Evolutionary conservation across 1,139 yeast species (phyloP).

Genomic region (Cylindricascospora bacillispora): DNA sequence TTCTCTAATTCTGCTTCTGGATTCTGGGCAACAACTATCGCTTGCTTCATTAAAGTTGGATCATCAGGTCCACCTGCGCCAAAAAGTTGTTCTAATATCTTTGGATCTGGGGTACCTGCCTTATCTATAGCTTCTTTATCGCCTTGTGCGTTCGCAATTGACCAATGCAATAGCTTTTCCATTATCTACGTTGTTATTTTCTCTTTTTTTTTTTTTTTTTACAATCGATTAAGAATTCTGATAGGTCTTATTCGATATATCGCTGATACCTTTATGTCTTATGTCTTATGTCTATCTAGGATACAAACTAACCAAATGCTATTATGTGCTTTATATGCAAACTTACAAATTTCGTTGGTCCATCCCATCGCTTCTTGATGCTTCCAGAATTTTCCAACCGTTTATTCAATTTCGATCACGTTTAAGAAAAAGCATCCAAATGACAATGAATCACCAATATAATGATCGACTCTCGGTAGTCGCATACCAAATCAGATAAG

Average conservation of each 20-base stretch:
- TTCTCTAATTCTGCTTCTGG: conserved; percentile 51
- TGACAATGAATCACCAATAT: too few relatives aligned
- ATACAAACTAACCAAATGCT: too few relatives aligned
- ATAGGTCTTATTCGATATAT: not conserved
- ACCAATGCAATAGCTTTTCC: conserved; percentile 91
- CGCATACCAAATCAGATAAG: too few relatives aligned
- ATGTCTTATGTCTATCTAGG: not conserved
- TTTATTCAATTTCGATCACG: too few relatives aligned
- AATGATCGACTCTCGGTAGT: too few relatives aligned
- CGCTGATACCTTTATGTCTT: not conserved
- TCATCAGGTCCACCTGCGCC: conserved; percentile 70
- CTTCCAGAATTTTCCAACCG: too few relatives aligned
- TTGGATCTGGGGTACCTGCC: conserved; percentile 64
- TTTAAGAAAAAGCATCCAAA: too few relatives aligned
- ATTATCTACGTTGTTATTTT: conserved; percentile 30
- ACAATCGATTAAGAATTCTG: not conserved
- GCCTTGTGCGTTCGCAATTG: conserved; percentile 63
- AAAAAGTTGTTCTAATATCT: conserved; percentile 61
- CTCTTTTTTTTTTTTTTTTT: not conserved
- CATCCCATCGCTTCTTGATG: too few relatives aligned
- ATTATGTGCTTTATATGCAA: too few relatives aligned
- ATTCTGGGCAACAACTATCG: conserved; percentile 48
- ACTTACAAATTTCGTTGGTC: too few relatives aligned
- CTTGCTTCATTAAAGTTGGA: conserved; percentile 70
- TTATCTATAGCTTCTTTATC: conserved; percentile 51